phyloP scores from a whole-genome alignment of 2,329 filamentous ascomycete genomes.

The Myotisia sp. region DNA sequence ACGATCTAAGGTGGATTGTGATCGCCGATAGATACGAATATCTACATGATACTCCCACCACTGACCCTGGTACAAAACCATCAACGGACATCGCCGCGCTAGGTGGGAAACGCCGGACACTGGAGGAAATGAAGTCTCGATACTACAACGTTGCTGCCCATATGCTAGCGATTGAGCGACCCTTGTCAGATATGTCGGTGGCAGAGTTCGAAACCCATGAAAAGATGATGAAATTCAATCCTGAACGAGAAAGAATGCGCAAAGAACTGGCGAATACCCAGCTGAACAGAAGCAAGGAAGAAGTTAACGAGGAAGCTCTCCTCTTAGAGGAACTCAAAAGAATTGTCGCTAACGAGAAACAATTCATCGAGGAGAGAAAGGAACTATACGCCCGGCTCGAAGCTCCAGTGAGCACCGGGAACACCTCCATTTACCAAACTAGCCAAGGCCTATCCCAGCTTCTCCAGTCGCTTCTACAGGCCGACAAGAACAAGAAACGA shows the following conservation, averaged over 20 bases:
- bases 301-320: constrained; percentile 83
- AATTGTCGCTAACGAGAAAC: constrained; percentile 73
- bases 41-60: constrained; percentile 19
- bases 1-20: constrained; percentile 77
- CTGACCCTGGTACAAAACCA: constrained; percentile 16
- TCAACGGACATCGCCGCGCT: constrained; percentile 40
- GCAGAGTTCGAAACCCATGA: constrained; percentile 73
- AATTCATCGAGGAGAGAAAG: constrained; percentile 72
- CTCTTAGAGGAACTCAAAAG: constrained; percentile 81
- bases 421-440: constrained; percentile 64
- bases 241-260: constrained; percentile 59
- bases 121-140: constrained; percentile 82
- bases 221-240: constrained; percentile 74
- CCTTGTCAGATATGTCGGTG: constrained; percentile 72
- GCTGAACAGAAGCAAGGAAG: constrained; percentile 65
- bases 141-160: constrained; percentile 79
- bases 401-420: constrained; percentile 55
- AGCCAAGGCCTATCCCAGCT: constrained; percentile 66
- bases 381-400: constrained; percentile 81
- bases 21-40: constrained; percentile 88
- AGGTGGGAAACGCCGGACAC: constrained; percentile 44
- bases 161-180: constrained; percentile 67
- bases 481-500: constrained; percentile 81
- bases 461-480: constrained; percentile 65
- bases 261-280: constrained; percentile 75